phyloP scores from a whole-genome alignment of 192 early-diverging fungal species.

The Chytriomyces sp. region DNA sequence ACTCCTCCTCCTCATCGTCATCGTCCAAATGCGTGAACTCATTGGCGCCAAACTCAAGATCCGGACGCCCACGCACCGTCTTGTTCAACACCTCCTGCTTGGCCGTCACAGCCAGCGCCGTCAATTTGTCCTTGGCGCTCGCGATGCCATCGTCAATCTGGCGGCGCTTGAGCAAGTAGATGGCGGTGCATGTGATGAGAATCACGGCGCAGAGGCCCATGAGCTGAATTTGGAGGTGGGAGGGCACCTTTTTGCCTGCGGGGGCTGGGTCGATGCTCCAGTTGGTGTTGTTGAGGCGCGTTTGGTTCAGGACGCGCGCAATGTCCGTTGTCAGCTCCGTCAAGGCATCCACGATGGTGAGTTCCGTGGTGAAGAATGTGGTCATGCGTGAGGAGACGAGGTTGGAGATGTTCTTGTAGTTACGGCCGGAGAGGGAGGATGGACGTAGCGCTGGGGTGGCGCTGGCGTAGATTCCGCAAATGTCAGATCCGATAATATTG shows the following conservation, averaged over 20 bases:
- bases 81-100: slow-evolving; percentile 28
- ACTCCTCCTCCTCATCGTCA: slow-evolving; percentile 2
- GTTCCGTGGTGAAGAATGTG: slow-evolving; percentile 5
- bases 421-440: slow-evolving; percentile 15
- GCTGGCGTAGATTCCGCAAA: slow-evolving; percentile 12
- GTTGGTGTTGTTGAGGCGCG: neutral
- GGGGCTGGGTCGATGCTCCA: slow-evolving; percentile 6
- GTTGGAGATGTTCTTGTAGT: slow-evolving; percentile 20
- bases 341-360: slow-evolving; percentile 14
- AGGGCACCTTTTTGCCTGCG: slow-evolving; percentile 20
- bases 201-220: slow-evolving; percentile 23
- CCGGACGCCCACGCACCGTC: slow-evolving; percentile 15
- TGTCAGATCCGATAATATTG: neutral
- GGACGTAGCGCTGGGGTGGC: slow-evolving; percentile 25
- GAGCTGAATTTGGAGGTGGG: slow-evolving; percentile 26
- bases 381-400: slow-evolving; percentile 13
- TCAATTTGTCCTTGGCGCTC: slow-evolving; percentile 6
- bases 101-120: slow-evolving; percentile 1
- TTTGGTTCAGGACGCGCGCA: neutral
- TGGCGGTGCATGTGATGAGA: slow-evolving; percentile 8
- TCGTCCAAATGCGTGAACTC: slow-evolving; percentile 26
- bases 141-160: slow-evolving; percentile 24
- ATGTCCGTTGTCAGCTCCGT: neutral
- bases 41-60: slow-evolving; percentile 25
- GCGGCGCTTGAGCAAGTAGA: slow-evolving; percentile 18